Base-by-base conservation (phyloP, 2,329 filamentous ascomycete species). In the Aspergillus uvarum region DNA sequence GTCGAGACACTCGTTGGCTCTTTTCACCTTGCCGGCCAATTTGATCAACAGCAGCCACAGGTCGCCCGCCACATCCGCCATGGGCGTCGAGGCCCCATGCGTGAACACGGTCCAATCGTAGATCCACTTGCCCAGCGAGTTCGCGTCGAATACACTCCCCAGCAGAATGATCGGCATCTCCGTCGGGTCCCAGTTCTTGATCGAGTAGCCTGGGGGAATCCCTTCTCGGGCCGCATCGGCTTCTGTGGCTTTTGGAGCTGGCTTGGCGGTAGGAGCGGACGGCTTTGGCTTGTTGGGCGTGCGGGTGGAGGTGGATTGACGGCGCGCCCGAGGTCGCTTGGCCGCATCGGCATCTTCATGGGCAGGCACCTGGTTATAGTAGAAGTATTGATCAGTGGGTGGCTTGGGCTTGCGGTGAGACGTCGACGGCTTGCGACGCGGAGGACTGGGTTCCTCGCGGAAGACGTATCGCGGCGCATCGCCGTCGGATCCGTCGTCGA, bases 41-140 rank as follows among this genome's bases (percentile, higher is more conserved):
- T 97, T 91, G 76, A 98, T 98, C 60, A 98, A 85, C 52, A 97
- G 84, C 24, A 98, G 85, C 95, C 95, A 99, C 57, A 99, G 83
- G 71, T 98, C 93, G 67, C 94, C 95, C 2, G 95, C 93, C 77
- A 96, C 88, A 66, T 97, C 92, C 56, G 92, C 87, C 72, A 97
- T 91, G 54, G 92, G 91, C 11, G 90, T 92, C 47, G 86, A 85
- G 14, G 92, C 86, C 42, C 91, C 91, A 67, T 96, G 88, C 74
- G 89, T 88, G 80, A 91, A 96, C 65, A 97, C 91, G 19, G 95
- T 97, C 95, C 95, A 99, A 83, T 98, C 95, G 78, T 96, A 99
- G 72, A 99, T 96, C 95, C 95, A 99, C 80, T 97, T 97, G 72
- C 95, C 95, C 31, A 99, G 84, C 26, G 92, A 96, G 83, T 98